Conservation (phyloP, 371 early-diverging fungal species). For the Mortierella sp. region DNA sequence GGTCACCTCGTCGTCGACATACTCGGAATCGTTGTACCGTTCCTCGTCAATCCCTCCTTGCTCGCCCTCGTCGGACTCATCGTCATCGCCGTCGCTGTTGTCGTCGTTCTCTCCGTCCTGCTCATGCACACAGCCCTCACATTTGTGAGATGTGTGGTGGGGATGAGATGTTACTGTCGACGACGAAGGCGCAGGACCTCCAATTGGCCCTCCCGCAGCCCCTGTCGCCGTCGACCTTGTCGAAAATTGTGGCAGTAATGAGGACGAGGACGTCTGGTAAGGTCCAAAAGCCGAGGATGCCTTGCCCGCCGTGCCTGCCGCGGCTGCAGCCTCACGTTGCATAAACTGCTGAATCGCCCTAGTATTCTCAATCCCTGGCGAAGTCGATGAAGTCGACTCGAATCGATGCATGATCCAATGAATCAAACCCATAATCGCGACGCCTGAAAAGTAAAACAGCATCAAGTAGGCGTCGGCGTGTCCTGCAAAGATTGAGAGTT, state of each 20-base stretch:
- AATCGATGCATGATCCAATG: conserved; percentile 56
- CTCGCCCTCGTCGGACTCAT: neutral
- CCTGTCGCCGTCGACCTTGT: neutral
- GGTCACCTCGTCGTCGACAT: conserved; percentile 53
- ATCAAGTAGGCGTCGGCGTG: conserved; percentile 43
- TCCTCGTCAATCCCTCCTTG: conserved; percentile 25
- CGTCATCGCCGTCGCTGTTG: conserved; percentile 2
- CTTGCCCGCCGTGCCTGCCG: neutral
- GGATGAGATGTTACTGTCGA: conserved; percentile 5
- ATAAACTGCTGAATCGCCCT: conserved; percentile 45
- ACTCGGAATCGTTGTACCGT: conserved; percentile 52
- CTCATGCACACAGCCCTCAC: conserved; percentile 28
- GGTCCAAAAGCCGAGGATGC: neutral
- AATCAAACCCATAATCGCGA: conserved; percentile 42
- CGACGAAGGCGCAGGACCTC: conserved; percentile 1
- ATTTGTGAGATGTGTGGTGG: neutral
- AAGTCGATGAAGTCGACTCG: conserved; percentile 12
- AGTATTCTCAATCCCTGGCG: conserved; percentile 50
- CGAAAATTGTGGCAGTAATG: neutral
- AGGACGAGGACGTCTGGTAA: neutral
- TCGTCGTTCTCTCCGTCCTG: conserved; percentile 17
- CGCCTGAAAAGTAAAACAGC: conserved; percentile 50
- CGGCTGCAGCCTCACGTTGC: conserved; percentile 21
- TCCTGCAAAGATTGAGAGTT: conserved; percentile 42
- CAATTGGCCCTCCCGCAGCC: neutral